Evolutionary conservation across 139 green algal genomes (phyloP), one percentile per base, ranked within the genome.

Genomic region (Spirogloea muscicola): DNA sequence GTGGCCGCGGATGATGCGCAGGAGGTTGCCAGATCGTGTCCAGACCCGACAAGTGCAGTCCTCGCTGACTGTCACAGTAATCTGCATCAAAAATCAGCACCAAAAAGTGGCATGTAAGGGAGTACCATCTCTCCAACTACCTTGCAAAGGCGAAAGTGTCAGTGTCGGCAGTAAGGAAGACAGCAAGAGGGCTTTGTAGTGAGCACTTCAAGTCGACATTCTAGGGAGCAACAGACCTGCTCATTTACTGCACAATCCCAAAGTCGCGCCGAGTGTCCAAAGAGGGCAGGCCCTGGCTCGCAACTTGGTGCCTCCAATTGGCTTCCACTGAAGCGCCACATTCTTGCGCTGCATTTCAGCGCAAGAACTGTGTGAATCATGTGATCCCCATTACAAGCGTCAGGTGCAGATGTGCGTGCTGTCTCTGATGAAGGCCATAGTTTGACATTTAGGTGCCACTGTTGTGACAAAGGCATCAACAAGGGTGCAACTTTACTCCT

Each of bases 31-130:
- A 10, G 75, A 29, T 40, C 2, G 0, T 6, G 29, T 27, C 73
- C 73, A 81, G 27, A 81, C 51, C 3, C 73, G 63, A 1, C 68
- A 81, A 3, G 64, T 81, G 73, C 73, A 81, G 55, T 81, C 73
- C 63, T 81, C 73, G 69, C 73, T 77, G n/a, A 43, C 73, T 10
- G 73, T 81, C 31, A 81, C 66, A 37, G 36, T 36, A 33, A 81
- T 21, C 73, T 81, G 73, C 3, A 25, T 21, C 31, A 74, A 10
- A 75, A 55, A 66, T 39, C n/a, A 66, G 46, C 21, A 21, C 46
- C 21, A 21, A 21, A 31, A 55, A 55, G 21, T 55, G n/a, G n/a
- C n/a, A 31, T 21, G 21, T 55, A 31, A 21, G 21, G 46, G 21
- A 31, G 21, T 55, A 31, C 21, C 21, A 31, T 55, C 21, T 55